A percentile compares a stretch with the other conserved stretches of the same genome.
These are phyloP conservation scores for Linum trigynum DNA, from an alignment of 345 rosid species.

Conservation along the genomic window DNA sequence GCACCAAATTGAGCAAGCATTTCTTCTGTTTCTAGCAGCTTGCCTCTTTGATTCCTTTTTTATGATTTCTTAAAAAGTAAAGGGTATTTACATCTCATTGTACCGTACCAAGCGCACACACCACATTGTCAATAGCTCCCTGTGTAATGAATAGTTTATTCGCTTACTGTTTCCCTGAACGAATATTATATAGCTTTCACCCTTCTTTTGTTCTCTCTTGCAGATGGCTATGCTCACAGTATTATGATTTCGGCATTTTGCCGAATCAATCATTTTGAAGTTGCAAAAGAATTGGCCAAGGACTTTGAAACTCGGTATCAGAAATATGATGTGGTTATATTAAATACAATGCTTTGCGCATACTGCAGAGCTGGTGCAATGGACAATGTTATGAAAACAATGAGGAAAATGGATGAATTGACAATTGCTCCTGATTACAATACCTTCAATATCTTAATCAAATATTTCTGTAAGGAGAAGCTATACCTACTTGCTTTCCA, in stretches of 20 bases:
- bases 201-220: conserved; percentile 6
- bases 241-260: conserved; percentile 88
- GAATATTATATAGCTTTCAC: background rate
- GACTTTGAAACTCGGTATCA: conserved; percentile 58
- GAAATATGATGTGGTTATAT: conserved; percentile 73
- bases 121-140: background rate
- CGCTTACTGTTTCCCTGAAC: conserved; percentile 1
- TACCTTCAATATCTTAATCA: conserved; percentile 69
- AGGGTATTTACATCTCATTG: background rate
- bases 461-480: conserved; percentile 76
- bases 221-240: conserved; percentile 92
- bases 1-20: background rate
- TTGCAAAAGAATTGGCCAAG: conserved; percentile 66
- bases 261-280: conserved; percentile 59
- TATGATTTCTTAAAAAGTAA: background rate
- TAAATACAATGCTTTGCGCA: conserved; percentile 79
- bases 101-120: background rate
- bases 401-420: conserved; percentile 84
- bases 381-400: conserved; percentile 66
- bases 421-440: conserved; percentile 61
- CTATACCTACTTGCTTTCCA: conserved; percentile 72
- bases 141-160: background rate
- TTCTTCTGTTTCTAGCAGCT: background rate
- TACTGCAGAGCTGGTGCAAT: conserved; percentile 88
- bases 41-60: background rate